Evolutionary conservation across 2,329 filamentous ascomycete species (phyloP), one percentile per base, ranked within the genome.

Genomic region (Fusarium pseudoanthophilum): DNA sequence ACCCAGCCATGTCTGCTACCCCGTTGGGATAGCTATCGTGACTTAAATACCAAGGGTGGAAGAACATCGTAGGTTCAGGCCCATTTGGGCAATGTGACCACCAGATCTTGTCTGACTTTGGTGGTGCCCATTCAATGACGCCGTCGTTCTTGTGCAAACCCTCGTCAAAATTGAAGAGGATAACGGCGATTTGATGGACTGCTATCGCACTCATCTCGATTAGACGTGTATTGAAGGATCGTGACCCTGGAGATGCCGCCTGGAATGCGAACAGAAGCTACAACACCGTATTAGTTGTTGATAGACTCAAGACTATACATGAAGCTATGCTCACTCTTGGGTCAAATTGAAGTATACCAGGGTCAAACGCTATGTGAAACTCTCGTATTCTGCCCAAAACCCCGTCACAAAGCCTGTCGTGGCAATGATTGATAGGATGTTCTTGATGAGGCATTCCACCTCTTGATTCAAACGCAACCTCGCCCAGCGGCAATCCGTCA

Each of bases 151-250:
- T 75, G 32, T 79, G 78, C 1, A 73, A 40, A 24, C 64, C 65
- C 0, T 71, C 61, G 11, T 77, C 74, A 5, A 76, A 52, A 7
- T 75, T 53, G 28, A 72, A 80, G 2, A 82, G 52, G 4, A 55
- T 48, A 0, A 77, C 75, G 2, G 77, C 80, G 11, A 82, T 78
- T 11, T 81, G 63, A 45, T 83, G 80, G 7, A 80, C 53, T 5
- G 77, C 66, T 32, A 76, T 34, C 1, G 78, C 80, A 10, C 78
- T 63, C 5, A 83, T 43, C 56, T 83, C 81, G 13, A 82, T 77
- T 11, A 83, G 72, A 2, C 76, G 67, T 24, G 73, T 75, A 1
- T 78, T 67, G 52, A 81, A 83, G 1, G 69, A 59, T 18, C 67
- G 52, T 11, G 80, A 80, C 7, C 68, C 75, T 4, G 52, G 72